A percentile compares a stretch with the other conserved stretches of the same genome.
Evolutionary conservation across 2,329 filamentous ascomycete genomes (phyloP).

Genomic region (Magnaporthiopsis rhizophila): DNA sequence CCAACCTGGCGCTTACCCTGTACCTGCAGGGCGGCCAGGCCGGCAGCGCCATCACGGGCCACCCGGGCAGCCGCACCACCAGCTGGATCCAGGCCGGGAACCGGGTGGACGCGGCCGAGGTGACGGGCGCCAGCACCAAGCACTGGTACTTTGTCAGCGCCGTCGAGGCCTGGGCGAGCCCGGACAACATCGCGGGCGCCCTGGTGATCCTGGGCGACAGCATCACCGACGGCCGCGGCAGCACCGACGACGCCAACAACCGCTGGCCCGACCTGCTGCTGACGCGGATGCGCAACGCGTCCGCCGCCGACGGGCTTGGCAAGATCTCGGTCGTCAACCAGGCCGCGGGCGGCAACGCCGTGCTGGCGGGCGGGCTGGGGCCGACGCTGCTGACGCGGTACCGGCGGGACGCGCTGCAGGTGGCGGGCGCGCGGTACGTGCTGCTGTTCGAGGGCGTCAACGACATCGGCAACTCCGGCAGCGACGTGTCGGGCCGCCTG

Average conservation of each 20-base stretch:
- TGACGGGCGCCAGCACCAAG: slow-evolving; percentile 31
- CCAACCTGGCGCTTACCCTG: slow-evolving; percentile 48
- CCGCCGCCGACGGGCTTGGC: slow-evolving; percentile 23
- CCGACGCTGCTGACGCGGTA: slow-evolving; percentile 53
- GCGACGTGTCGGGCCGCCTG: slow-evolving; percentile 37
- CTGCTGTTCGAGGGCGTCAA: slow-evolving; percentile 64
- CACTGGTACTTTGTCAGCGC: slow-evolving; percentile 54
- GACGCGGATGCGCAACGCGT: slow-evolving; percentile 35
- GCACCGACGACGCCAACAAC: slow-evolving; percentile 49
- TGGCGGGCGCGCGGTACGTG: slow-evolving; percentile 49
- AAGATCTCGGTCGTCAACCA: slow-evolving; percentile 54
- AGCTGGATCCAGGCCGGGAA: slow-evolving; percentile 53
- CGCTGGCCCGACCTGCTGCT: slow-evolving; percentile 30
- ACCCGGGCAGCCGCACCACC: slow-evolving; percentile 57
- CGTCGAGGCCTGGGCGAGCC: slow-evolving; percentile 44
- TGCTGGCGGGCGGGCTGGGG: slow-evolving; percentile 54
- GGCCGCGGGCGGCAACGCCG: slow-evolving; percentile 60
- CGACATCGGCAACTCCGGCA: slow-evolving; percentile 50
- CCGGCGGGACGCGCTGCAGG: slow-evolving; percentile 54
- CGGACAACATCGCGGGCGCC: slow-evolving; percentile 23
- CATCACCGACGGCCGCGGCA: slow-evolving; percentile 57
- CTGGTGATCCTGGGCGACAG: slow-evolving; percentile 57
- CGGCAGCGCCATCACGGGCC: slow-evolving; percentile 50
- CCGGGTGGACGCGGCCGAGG: slow-evolving; percentile 37
- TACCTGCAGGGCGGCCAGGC: slow-evolving; percentile 50